Evolutionary conservation across 1,284 basidiomycete genomes (phyloP), one percentile per base, ranked within the genome.

Genomic region (Microbotryum intermedium): DNA sequence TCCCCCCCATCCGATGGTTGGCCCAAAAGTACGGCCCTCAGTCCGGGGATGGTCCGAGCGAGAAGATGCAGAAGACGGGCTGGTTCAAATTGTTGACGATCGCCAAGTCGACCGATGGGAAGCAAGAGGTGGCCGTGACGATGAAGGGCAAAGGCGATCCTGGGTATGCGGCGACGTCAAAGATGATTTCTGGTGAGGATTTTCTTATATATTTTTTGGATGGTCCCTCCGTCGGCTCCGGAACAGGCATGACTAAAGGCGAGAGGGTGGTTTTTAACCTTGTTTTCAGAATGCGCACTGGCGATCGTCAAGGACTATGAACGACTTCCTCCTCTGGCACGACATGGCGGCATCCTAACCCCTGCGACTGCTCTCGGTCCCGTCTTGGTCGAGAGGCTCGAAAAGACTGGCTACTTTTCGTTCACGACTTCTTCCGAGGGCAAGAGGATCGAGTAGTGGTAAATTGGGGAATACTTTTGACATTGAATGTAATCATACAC

Each of bases 101-200:
- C 20, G 71, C 68, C 9, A 69, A 65, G 44, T 65, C 62, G 39
- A 55, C 64, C 9, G 65, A 71, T 29, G 64, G 62, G 18, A 62
- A 62, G 46, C 56, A 59, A 6, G 65, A 69, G 48, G 58, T 60
- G 8, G 49, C 59, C 30, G 63, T 65, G 4, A 57, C 59, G 3
- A 63, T 70, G 60, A 64, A 58, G 47, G 70, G 64, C 30, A 60
- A 64, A 26, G 65, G 66, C 20, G 71, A 72, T 59, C 71, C 71
- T 10, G 70, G 71, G 11, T 72, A 72, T 57, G 51, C 51, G 6
- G 65, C 59, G 9, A 72, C 71, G 8, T 61, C 69, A 3, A 54
- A 64, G 29, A 62, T 70, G 55, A 65, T 72, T 44, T 62, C 34
- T 11, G 34, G 34, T 39, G 34, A 39, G 34, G 34, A 34, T 13